phyloP scores from a whole-genome alignment of 371 early-diverging fungal genomes.

The Parasitella parasitica region DNA sequence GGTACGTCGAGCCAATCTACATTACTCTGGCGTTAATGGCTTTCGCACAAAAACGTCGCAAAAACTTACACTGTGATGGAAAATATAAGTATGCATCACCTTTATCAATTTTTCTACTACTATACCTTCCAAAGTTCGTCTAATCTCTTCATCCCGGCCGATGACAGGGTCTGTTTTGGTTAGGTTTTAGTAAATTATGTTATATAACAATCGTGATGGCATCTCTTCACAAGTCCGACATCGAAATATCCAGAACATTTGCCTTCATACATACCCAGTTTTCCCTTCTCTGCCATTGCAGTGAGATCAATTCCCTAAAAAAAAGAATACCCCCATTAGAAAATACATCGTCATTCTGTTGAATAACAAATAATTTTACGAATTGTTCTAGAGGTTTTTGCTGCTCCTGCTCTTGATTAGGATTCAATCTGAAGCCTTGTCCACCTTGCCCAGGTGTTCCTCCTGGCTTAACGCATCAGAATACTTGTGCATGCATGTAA shows the following conservation, averaged over 20 bases:
- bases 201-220: no score
- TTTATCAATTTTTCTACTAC: neutral
- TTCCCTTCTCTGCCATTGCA: constrained; percentile 67
- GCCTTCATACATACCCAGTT: constrained; percentile 56
- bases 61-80: neutral
- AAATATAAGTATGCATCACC: neutral
- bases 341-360: no score
- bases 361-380: constrained; percentile 32
- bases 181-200: no score
- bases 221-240: constrained; percentile 9
- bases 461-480: no score
- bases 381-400: constrained; percentile 43
- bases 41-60: no score
- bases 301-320: constrained; percentile 68
- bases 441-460: constrained; percentile 10
- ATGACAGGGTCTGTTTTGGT: constrained; percentile 80
- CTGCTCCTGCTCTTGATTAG: constrained; percentile 41
- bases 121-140: constrained; percentile 75
- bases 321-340: no score
- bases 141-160: constrained; percentile 82
- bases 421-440: constrained; percentile 41
- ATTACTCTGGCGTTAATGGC: neutral
- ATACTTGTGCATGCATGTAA: neutral
- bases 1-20: constrained; percentile 69
- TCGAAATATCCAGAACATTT: constrained; percentile 19